Conservation (phyloP, 441 rosid genomes). For the Pelargonium citronellum region DNA sequence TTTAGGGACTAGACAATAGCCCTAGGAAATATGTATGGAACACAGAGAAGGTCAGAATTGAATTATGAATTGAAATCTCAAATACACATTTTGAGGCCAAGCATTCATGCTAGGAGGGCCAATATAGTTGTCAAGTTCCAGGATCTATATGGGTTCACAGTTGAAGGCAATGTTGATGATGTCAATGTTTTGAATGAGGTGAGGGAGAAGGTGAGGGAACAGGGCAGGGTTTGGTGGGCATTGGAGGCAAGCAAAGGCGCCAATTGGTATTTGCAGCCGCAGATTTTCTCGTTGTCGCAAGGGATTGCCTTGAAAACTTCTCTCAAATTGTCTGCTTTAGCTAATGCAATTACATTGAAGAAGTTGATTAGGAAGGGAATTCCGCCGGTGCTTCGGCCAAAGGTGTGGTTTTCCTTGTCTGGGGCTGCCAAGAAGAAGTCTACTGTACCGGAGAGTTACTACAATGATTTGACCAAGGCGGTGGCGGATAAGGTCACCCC, state of each 20-base stretch:
- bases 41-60: conserved; percentile 55
- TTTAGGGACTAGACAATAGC: neutral
- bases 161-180: conserved; percentile 97
- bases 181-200: conserved; percentile 90
- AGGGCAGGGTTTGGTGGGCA: conserved; percentile 97
- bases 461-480: conserved; percentile 72
- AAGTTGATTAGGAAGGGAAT: conserved; percentile 88
- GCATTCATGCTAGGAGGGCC: conserved; percentile 90
- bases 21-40: conserved; percentile 45
- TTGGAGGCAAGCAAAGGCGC: conserved; percentile 97
- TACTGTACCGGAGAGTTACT: conserved; percentile 93
- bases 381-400: conserved; percentile 88
- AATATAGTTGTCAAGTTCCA: conserved; percentile 82
- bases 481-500: conserved; percentile 90
- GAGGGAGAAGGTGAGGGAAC: conserved; percentile 88
- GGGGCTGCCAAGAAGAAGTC: conserved; percentile 99
- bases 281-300: conserved; percentile 45
- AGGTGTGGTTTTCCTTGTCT: conserved; percentile 94
- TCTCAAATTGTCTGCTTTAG: conserved; percentile 60
- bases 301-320: conserved; percentile 83
- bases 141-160: conserved; percentile 86
- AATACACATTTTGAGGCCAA: conserved; percentile 73
- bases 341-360: conserved; percentile 81
- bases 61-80: conserved; percentile 63
- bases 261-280: conserved; percentile 89